Percentiles rank a stretch among this genome's conserved stretches.
Conservation (phyloP, 2,329 filamentous ascomycete genomes). For the Lasiodiplodia theobromae region DNA sequence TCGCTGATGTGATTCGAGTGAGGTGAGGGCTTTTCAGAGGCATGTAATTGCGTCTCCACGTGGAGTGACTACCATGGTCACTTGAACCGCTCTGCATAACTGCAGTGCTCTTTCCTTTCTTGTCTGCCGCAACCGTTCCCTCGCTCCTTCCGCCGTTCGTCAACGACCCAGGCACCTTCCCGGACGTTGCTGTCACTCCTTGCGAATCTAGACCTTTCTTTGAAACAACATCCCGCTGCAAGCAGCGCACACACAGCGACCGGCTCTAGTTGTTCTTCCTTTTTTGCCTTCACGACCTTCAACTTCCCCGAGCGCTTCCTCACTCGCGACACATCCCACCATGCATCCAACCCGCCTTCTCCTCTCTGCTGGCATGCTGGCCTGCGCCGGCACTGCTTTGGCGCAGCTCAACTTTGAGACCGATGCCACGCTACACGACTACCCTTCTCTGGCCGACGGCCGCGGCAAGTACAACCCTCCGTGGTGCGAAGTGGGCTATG, state of each 20-base stretch:
- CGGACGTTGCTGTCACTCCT: slow-evolving; percentile 1
- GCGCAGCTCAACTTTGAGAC: slow-evolving; percentile 19
- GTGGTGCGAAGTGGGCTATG: slow-evolving; percentile 23
- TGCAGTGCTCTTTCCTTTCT: slow-evolving; percentile 5
- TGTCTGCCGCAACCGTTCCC: slow-evolving; percentile 7
- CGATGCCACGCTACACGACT: slow-evolving; percentile 29
- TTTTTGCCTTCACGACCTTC: neutral
- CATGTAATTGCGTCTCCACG: neutral
- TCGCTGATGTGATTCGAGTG: neutral
- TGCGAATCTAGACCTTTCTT: slow-evolving; percentile 9
- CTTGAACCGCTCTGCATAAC: neutral
- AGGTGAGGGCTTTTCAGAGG: neutral
- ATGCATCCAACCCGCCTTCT: neutral
- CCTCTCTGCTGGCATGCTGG: slow-evolving; percentile 5
- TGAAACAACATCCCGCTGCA: neutral
- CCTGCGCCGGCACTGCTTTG: slow-evolving; percentile 5
- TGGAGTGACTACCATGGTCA: neutral
- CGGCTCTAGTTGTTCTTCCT: neutral
- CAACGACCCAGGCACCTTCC: neutral
- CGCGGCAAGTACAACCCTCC: slow-evolving; percentile 22
- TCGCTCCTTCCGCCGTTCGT: neutral
- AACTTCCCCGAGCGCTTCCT: neutral
- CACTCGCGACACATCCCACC: neutral
- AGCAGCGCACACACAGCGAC: slow-evolving; percentile 11
- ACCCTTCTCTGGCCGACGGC: slow-evolving; percentile 5